Conservation (phyloP, 257 asterid species). For the Fraxinus cuspidata region DNA sequence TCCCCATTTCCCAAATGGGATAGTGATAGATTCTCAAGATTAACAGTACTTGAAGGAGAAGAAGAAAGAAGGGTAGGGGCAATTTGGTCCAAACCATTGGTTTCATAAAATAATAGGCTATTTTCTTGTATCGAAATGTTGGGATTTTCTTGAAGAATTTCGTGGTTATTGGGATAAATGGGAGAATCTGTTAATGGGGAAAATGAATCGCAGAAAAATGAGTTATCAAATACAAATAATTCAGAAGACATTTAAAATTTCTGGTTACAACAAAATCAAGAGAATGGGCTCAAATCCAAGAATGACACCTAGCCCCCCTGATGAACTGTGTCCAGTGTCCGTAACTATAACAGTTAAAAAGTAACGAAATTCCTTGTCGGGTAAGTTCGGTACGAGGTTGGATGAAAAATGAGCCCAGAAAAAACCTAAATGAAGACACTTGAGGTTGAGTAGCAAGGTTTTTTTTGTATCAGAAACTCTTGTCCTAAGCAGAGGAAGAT, state of each 20-base stretch:
- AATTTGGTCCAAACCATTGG: conserved; percentile 38
- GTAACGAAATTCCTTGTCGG: no score
- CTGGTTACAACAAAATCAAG: background rate
- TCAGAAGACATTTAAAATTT: conserved; percentile 64
- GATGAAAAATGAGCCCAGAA: no score
- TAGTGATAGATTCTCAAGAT: conserved; percentile 54
- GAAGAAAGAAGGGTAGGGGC: conserved; percentile 51
- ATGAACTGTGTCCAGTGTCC: background rate
- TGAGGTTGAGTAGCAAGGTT: conserved; percentile 11
- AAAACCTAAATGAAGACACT: conserved; percentile 17
- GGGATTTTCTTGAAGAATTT: conserved; percentile 32
- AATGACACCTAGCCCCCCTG: no score
- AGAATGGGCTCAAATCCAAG: background rate
- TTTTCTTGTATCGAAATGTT: conserved; percentile 26
- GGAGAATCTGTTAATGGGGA: conserved; percentile 46
- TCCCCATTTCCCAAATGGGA: conserved; percentile 34
- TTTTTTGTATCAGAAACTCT: conserved; percentile 31
- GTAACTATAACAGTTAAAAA: no score
- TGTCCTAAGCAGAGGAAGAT: conserved; percentile 42
- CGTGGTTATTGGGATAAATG: conserved; percentile 18
- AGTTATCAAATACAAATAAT: conserved; percentile 50
- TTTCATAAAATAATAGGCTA: conserved; percentile 24
- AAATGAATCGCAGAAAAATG: conserved; percentile 58
- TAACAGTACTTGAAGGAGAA: conserved; percentile 58
- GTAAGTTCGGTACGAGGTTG: no score